These are phyloP conservation scores for Rhypophila decipiens DNA, from an alignment of 495 filamentous ascomycete genomes.

Conservation along the genomic window DNA sequence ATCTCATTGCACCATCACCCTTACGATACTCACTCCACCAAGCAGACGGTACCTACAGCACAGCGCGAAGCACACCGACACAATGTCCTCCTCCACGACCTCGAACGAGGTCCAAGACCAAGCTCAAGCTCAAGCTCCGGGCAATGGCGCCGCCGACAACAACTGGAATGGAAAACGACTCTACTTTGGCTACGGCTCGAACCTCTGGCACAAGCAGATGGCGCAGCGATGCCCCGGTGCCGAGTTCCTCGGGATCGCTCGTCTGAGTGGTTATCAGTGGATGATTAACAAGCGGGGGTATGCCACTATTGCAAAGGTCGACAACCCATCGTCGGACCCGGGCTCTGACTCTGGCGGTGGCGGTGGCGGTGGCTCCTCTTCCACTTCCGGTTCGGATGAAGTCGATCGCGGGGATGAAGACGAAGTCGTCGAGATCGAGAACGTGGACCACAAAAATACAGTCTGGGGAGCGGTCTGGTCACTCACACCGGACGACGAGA, in stretches of 20 bases:
- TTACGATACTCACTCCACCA: neutral
- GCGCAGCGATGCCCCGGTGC: constrained; percentile 29
- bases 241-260: constrained; percentile 26
- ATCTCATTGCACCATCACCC: no score
- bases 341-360: no score
- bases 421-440: constrained; percentile 12
- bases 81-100: no score
- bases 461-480: constrained; percentile 38
- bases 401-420: neutral
- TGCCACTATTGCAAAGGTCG: constrained; percentile 29
- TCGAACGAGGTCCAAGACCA: no score
- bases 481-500: constrained; percentile 26
- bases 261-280: constrained; percentile 33
- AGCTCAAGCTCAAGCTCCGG: neutral
- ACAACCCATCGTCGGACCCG: neutral
- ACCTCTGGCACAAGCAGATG: constrained; percentile 38
- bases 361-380: no score
- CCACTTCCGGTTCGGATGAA: no score
- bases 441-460: no score
- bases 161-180: neutral
- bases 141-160: neutral
- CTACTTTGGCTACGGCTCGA: constrained; percentile 39
- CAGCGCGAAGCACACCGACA: no score
- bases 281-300: constrained; percentile 39
- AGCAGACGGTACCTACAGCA: neutral